A percentile compares a stretch with the other conserved stretches of the same genome.
These are phyloP conservation scores for Debaryomycetaceae sp. DNA, from an alignment of 1,139 yeast genomes.

Conservation along the genomic window DNA sequence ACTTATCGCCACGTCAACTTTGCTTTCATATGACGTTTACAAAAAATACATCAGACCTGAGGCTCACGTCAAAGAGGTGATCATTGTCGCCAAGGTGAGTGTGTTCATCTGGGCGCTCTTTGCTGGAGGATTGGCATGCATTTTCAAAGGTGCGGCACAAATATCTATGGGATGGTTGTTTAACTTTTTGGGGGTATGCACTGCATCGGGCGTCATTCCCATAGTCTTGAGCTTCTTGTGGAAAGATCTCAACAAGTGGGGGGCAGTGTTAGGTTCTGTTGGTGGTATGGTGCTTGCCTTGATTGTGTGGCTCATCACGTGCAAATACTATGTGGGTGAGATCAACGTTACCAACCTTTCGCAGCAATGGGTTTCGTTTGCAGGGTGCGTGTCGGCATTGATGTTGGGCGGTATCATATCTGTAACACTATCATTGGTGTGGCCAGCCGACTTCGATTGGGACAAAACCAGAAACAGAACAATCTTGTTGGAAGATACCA, in stretches of 20 bases:
- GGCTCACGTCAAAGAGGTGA: slow-evolving; percentile 38
- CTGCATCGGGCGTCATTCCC: slow-evolving; percentile 40
- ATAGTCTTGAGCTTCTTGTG: slow-evolving; percentile 37
- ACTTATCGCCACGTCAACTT: slow-evolving; percentile 43
- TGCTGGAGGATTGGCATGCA: slow-evolving; percentile 35
- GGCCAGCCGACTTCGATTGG: slow-evolving; percentile 35
- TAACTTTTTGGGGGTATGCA: slow-evolving; percentile 39
- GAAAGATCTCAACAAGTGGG: slow-evolving; percentile 29
- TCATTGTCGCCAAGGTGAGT: slow-evolving; percentile 32
- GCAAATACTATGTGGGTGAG: slow-evolving; percentile 22
- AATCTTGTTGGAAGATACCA: slow-evolving; percentile 16
- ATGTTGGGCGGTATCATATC: slow-evolving; percentile 29
- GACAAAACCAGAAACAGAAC: slow-evolving; percentile 29
- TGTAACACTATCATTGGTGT: slow-evolving; percentile 21
- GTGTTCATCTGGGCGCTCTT: slow-evolving; percentile 25
- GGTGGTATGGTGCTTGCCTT: slow-evolving; percentile 22
- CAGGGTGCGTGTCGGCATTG: slow-evolving; percentile 18
- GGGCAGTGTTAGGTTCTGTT: slow-evolving; percentile 26
- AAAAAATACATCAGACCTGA: slow-evolving; percentile 39
- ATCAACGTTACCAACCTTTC: slow-evolving; percentile 17
- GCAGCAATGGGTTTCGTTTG: slow-evolving; percentile 20
- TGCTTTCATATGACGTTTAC: slow-evolving; percentile 43
- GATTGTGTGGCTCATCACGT: slow-evolving; percentile 18
- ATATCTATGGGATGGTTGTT: slow-evolving; percentile 30
- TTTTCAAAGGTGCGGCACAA: slow-evolving; percentile 30